phyloP scores from a whole-genome alignment of 345 rosid species.

The Durio zibethinus region DNA sequence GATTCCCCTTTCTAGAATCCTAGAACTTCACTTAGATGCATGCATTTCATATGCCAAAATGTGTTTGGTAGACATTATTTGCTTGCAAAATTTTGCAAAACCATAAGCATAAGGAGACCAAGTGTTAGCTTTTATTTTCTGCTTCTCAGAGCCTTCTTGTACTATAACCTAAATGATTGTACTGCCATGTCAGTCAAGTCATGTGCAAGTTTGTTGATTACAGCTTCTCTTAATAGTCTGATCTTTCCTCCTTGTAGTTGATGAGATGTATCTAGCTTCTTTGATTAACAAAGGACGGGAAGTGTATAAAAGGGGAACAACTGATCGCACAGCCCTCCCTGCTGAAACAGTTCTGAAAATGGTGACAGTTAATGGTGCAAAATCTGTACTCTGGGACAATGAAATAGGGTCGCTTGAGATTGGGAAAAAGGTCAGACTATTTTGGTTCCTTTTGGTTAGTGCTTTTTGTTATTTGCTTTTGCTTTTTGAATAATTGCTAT shows the following conservation, averaged over 20 bases:
- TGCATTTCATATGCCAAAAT: background rate
- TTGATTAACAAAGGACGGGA: conserved; percentile 61
- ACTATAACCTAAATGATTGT: background rate
- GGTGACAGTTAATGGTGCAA: conserved; percentile 67
- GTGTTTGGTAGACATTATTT: background rate
- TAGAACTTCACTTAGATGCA: background rate
- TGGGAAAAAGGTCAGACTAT: conserved; percentile 53
- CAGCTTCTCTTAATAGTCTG: background rate
- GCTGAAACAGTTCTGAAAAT: conserved; percentile 58
- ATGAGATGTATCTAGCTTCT: conserved; percentile 73
- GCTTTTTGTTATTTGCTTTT: background rate
- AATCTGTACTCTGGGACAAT: conserved; percentile 63
- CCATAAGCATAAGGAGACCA: background rate
- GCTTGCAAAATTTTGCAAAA: background rate
- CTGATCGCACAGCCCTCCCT: conserved; percentile 64
- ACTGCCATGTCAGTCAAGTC: background rate
- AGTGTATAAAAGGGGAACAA: conserved; percentile 39
- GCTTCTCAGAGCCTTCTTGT: background rate
- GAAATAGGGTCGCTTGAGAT: conserved; percentile 72
- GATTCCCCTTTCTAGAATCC: background rate
- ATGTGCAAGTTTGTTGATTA: background rate
- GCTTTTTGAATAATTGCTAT: background rate
- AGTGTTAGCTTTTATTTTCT: background rate
- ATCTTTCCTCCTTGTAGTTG: conserved; percentile 39
- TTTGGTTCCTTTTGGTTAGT: background rate